These are phyloP conservation scores for Triticum urartu DNA, from an alignment of 176 grass and related monocot genomes.

Conservation along the genomic window DNA sequence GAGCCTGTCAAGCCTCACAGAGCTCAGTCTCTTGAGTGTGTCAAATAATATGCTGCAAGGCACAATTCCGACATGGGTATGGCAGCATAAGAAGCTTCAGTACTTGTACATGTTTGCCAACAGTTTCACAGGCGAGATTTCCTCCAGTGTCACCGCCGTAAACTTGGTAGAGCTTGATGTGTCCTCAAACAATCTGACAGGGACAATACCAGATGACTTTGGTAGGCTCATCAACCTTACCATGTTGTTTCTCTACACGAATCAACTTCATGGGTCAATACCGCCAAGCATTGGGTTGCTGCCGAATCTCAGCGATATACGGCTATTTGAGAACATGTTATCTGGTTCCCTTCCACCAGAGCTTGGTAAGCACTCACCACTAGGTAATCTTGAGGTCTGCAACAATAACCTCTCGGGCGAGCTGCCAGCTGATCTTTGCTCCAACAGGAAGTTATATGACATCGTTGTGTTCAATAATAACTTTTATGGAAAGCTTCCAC, in stretches of 20 bases:
- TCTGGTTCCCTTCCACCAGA: constrained; percentile 44
- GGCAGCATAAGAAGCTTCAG: constrained; percentile 40
- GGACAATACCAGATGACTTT: constrained; percentile 36
- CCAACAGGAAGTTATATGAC: constrained; percentile 20
- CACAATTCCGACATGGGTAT: constrained; percentile 44
- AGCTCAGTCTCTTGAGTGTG: constrained; percentile 12
- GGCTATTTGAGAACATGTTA: constrained; percentile 49
- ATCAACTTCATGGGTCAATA: constrained; percentile 42
- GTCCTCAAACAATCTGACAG: constrained; percentile 43
- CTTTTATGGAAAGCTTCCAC: constrained; percentile 44
- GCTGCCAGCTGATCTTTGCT: constrained; percentile 52
- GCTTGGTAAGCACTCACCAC: constrained; percentile 60
- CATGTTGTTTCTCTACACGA: constrained; percentile 38
- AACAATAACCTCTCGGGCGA: constrained; percentile 45
- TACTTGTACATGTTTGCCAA: constrained; percentile 22
- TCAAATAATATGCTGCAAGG: constrained; percentile 27
- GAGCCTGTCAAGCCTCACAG: constrained; percentile 14
- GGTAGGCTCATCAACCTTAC: constrained; percentile 37
- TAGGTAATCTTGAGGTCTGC: constrained; percentile 43
- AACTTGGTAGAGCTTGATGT: constrained; percentile 45
- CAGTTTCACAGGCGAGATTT: constrained; percentile 29
- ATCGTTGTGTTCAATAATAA: constrained; percentile 61
- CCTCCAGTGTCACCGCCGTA: not conserved
- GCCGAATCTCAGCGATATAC: constrained; percentile 13
- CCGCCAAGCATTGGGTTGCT: constrained; percentile 42